Evolutionary conservation across 2,329 filamentous ascomycete species (phyloP), one percentile per base, ranked within the genome.

Genomic region (Macrophomina pseudophaseolina): DNA sequence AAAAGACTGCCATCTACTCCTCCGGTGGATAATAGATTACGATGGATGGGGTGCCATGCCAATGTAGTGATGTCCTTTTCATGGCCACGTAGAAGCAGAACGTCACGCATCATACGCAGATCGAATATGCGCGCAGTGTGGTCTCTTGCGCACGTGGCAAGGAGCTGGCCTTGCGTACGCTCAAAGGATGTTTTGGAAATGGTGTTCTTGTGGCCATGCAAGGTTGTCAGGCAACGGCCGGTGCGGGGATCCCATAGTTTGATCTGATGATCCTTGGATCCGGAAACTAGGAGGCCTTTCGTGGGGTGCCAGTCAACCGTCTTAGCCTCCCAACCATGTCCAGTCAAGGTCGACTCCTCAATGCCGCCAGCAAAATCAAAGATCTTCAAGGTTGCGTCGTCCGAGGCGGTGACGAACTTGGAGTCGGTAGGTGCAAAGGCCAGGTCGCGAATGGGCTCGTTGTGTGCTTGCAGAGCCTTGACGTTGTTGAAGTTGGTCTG

Each of bases 401-500:
- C 95, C 18, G 93, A 95, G 30, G 94, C 94, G 0, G 94, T 98
- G 70, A 97, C 92, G 72, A 99, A 99, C 76, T 98, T 98, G 68
- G 91, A 87, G 79, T 99, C 95, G 69, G 91, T 97, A 0, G 95
- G 95, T 68, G 93, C 92, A 79, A 98, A 98, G 8, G 94, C 91
- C 46, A 99, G 83, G 74, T 97, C 95, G 72, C 95, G 86, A 68
- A 99, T 92, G 5, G 94, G 91, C 75, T 97, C 93, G 58, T 88
- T 88, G 76, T 98, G 95, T 6, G 93, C 95, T 75, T 94, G 90
- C 64, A 99, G 92, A 64, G 92, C 94, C 79, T 98, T 93, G 68
- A 98, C 93, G 74, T 98, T 97, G 84, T 99, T 98, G 82, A 99
- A 97, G 78, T 98, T 99, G 38, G 94, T 93, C 78, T 97, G 93